Evolutionary conservation across 2,329 filamentous ascomycete species (phyloP).

Genomic region (Calonectria pteridis): DNA sequence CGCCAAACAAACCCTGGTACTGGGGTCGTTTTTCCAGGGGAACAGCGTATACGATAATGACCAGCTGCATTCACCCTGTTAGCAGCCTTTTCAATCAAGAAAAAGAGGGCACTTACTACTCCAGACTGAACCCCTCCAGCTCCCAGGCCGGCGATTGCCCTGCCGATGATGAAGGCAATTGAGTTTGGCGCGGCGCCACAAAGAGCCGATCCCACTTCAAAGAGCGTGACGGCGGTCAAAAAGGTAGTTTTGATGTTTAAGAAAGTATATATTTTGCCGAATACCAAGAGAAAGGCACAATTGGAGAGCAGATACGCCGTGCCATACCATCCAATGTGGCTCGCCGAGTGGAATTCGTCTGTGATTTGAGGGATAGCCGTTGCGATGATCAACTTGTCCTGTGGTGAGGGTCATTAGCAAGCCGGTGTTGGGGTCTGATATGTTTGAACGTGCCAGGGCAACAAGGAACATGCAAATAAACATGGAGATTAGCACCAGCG

Average conservation of each 20-base stretch:
- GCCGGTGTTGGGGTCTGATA: too few species aligned
- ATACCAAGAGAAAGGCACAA: conserved; percentile 49
- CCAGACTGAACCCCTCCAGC: conserved; percentile 2
- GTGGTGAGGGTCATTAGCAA: not conserved
- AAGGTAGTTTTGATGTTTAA: conserved; percentile 56
- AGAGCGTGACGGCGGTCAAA: conserved; percentile 56
- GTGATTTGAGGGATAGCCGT: conserved; percentile 64
- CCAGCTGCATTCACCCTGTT: not conserved
- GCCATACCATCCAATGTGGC: conserved; percentile 66
- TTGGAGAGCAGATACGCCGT: conserved; percentile 58
- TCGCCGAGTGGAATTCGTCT: conserved; percentile 56
- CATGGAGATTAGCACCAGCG: not conserved
- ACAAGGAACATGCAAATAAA: conserved; percentile 5
- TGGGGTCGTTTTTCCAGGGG: conserved; percentile 21
- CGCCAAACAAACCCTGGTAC: conserved; percentile 17
- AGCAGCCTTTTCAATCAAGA: too few species aligned
- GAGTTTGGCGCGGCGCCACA: conserved; percentile 24
- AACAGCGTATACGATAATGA: conserved; percentile 23
- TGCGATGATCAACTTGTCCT: conserved; percentile 56
- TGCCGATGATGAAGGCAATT: conserved; percentile 21
- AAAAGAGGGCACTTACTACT: not conserved
- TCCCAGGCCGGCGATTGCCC: not conserved
- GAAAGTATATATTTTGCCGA: conserved; percentile 48
- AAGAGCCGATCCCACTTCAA: conserved; percentile 57
- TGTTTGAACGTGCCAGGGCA: not conserved